Base-by-base conservation (phyloP, 2,329 filamentous ascomycete species). In the Pyricularia grisea region DNA sequence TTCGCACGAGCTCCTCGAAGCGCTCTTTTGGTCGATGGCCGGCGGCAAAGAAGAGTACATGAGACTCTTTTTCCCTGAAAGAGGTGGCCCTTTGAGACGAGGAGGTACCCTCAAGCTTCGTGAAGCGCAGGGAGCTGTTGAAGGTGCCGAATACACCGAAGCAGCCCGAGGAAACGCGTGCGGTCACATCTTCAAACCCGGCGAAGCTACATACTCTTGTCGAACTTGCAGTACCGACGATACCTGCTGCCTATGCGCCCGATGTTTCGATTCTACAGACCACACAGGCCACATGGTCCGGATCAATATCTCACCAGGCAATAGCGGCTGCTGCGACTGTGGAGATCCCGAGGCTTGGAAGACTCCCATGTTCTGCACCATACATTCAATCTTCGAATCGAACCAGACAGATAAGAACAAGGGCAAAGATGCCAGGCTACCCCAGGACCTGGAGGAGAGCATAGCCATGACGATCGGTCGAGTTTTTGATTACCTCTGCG, bases 281-380 rank as follows among this genome's bases (percentile, higher is more conserved):
- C 95, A 99, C 78, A 90, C 92, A 12, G 94, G 91, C 14, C 95
- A 99, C 79, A 92, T 93, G 81, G 94, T 98, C 69, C 90, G 92
- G 75, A 93, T 99, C 70, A 91, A 70, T 66, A 71, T 74, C 2
- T 73, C 72, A 63, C 72, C 72, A 0, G 73, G 73, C 31, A 74
- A 73, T 68, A 74, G 73, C 65, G 73, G 73, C 66, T 73, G 96
- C 81, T 99, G 95, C 79, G 95, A 99, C 79, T 99, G 95, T 77
- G 95, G 95, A 70, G 95, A 99, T 76, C 88, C 91, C 25, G 96
- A 99, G 79, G 96, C 95, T 12, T 99, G 96, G 94, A 89, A 89
- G 76, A 83, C 88, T 66, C 93, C 94, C 63, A 85, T 98, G 72
- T 90, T 92, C 77, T 99, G 95, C 81, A 94, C 93, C 50, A 98